Evolutionary conservation across 208 protist genomes (phyloP), one percentile per base, ranked within the genome.

Genomic region (Lotmaria passim): DNA sequence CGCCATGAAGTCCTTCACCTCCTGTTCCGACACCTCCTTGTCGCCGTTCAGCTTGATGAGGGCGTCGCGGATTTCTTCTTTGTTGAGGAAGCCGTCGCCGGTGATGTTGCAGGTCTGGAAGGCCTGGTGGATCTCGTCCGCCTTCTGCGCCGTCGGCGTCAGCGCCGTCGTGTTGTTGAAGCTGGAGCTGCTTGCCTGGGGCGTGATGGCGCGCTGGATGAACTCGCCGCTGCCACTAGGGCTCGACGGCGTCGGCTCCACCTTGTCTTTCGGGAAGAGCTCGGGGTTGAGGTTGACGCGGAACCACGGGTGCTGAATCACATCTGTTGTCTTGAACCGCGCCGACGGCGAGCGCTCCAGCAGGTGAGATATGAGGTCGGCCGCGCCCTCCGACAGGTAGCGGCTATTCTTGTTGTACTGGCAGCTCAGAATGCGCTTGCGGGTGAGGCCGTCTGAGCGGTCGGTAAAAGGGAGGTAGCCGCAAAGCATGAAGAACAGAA

Each of bases 401-500:
- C 75, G 69, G 56, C 94, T 96, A 26, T 44, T 86, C 34, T 69
- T 64, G 78, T 96, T 96, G 85, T 96, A 96, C 72, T 93, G 73
- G 60, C 84, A 85, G 51, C 72, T 90, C 47, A 96, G 81, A 70
- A 93, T 97, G 28, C 86, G 83, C 69, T 90, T 93, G 24, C 94
- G 85, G 17, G 91, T 97, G n/a, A 87, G 76, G 5, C 75, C 86
- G 74, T 95, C 90, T 28, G 84, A 87, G 41, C 75, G 74, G 70
- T 94, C 92, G 34, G 89, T 98, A 76, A 99, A 99, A 47, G 98
- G 98, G 14, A 99, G 85, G 75, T 96, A 94, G 38, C 98, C 98
- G 67, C 94, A 98, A 4, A 99, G 79, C 84, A 99, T 96, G 39
- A 99, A 98, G 80, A 97, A 99, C 1, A 99, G 81, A 60, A 99